A percentile compares a stretch with the other conserved stretches of the same genome.
Evolutionary conservation across 179 eudicot species (phyloP).

Genomic region (Amaranthus tricolor): DNA sequence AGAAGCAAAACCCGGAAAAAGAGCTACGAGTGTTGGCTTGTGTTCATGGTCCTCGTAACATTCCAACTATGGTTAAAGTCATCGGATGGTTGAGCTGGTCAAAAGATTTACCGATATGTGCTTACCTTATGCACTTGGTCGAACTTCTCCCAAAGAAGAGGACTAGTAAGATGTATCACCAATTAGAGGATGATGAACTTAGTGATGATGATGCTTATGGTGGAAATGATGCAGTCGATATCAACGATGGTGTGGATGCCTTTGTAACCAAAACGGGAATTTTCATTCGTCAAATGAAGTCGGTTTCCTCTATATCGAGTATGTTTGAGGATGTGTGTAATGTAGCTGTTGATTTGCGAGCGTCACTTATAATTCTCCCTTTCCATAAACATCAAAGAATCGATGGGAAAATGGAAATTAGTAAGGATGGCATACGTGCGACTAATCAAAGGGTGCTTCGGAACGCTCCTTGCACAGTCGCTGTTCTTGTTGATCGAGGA

Average conservation of each 20-base stretch:
- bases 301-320: slow-evolving; percentile 50
- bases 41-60: slow-evolving; percentile 78
- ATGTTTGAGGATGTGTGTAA: slow-evolving; percentile 74
- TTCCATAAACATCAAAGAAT: slow-evolving; percentile 90
- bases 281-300: slow-evolving; percentile 57
- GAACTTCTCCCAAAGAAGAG: slow-evolving; percentile 73
- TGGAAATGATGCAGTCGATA: slow-evolving; percentile 76
- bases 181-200: slow-evolving; percentile 72
- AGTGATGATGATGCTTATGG: slow-evolving; percentile 90
- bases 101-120: slow-evolving; percentile 54
- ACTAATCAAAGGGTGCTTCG: slow-evolving; percentile 83
- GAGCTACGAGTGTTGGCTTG: slow-evolving; percentile 82
- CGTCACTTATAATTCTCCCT: slow-evolving; percentile 71
- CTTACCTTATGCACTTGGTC: slow-evolving; percentile 72
- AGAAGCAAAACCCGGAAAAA: slow-evolving; percentile 58
- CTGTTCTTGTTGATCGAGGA: slow-evolving; percentile 82
- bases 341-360: slow-evolving; percentile 67
- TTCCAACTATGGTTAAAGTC: slow-evolving; percentile 65
- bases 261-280: slow-evolving; percentile 60
- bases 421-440: slow-evolving; percentile 65
- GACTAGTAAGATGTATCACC: slow-evolving; percentile 58
- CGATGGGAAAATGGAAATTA: slow-evolving; percentile 82
- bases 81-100: slow-evolving; percentile 65
- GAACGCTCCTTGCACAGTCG: slow-evolving; percentile 77
- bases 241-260: slow-evolving; percentile 61